Conservation (phyloP, 2,329 filamentous ascomycete species). For the Ophiocordyceps polyrhachis-furcata region DNA sequence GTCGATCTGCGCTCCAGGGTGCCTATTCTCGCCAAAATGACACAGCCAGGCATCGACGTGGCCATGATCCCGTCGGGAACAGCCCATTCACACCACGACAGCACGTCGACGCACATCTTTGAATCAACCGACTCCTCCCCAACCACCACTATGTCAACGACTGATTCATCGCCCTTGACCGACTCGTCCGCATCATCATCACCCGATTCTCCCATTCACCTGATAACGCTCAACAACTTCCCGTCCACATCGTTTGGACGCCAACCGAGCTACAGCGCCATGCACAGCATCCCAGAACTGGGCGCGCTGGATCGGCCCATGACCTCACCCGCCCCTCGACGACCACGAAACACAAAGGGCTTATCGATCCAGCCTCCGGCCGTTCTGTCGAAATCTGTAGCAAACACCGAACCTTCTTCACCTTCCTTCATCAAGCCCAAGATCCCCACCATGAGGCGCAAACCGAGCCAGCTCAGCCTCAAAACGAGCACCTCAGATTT, state of each 20-base stretch:
- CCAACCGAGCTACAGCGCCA: slow-evolving; percentile 14
- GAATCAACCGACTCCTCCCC: slow-evolving; percentile 89
- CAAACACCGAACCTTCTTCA: slow-evolving; percentile 45
- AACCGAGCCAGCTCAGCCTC: slow-evolving; percentile 60
- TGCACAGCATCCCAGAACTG: slow-evolving; percentile 24
- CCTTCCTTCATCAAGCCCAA: slow-evolving; percentile 66
- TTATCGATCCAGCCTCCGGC: slow-evolving; percentile 56
- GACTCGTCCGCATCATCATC: slow-evolving; percentile 85
- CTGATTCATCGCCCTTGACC: slow-evolving; percentile 76
- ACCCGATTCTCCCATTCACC: slow-evolving; percentile 68
- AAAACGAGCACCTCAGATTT: slow-evolving; percentile 50
- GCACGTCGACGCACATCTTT: slow-evolving; percentile 58
- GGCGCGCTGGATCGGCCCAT: slow-evolving; percentile 34
- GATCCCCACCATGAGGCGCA: slow-evolving; percentile 51
- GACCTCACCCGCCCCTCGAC: slow-evolving; percentile 51
- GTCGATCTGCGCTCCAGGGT: slow-evolving; percentile 25
- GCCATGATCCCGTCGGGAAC: slow-evolving; percentile 24
- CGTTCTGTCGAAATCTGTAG: slow-evolving; percentile 25
- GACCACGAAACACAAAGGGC: slow-evolving; percentile 68
- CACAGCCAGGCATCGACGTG: slow-evolving; percentile 18
- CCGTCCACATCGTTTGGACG: slow-evolving; percentile 38
- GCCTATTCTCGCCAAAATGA: slow-evolving; percentile 17
- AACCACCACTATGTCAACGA: slow-evolving; percentile 81
- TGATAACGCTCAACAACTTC: slow-evolving; percentile 53
- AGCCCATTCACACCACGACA: slow-evolving; percentile 54